phyloP scores from a whole-genome alignment of 306 rosid species.

The Begonia loranthoides region DNA sequence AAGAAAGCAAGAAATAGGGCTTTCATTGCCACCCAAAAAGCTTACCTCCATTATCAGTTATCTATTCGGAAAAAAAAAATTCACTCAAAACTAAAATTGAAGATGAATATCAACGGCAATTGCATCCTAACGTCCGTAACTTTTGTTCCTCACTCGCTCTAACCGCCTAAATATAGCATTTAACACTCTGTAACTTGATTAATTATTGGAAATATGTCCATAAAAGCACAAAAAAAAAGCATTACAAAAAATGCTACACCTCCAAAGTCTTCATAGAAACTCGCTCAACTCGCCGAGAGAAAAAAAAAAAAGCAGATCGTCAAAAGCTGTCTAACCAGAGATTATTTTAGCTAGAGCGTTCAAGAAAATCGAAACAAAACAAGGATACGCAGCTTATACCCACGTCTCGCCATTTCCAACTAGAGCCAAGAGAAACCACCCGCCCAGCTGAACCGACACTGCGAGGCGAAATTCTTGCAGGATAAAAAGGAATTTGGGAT shows the following conservation, averaged over 20 bases:
- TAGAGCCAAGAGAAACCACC: constrained; percentile 16
- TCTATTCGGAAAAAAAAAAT: too few relatives aligned
- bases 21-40: too few relatives aligned
- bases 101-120: too few relatives aligned
- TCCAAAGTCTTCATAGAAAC: constrained; percentile 3
- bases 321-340: constrained; percentile 4
- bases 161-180: too few relatives aligned
- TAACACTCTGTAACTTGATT: too few relatives aligned
- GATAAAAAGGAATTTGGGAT: too few relatives aligned
- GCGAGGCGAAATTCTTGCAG: not conserved
- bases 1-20: not conserved
- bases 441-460: constrained; percentile 15
- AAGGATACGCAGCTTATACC: constrained; percentile 96
- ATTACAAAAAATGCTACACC: not conserved
- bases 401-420: constrained; percentile 69
- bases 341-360: constrained; percentile 14
- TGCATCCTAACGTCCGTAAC: too few relatives aligned
- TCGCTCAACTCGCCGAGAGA: constrained; percentile 1
- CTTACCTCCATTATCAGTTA: too few relatives aligned
- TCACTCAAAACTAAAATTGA: too few relatives aligned
- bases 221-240: too few relatives aligned
- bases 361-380: constrained; percentile 6
- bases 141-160: too few relatives aligned
- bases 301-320: not conserved
- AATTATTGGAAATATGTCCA: too few relatives aligned